A percentile compares a stretch with the other conserved stretches of the same genome.
These are phyloP conservation scores for Capsella bursapastoris DNA, from an alignment of 345 rosid species.

Conservation along the genomic window DNA sequence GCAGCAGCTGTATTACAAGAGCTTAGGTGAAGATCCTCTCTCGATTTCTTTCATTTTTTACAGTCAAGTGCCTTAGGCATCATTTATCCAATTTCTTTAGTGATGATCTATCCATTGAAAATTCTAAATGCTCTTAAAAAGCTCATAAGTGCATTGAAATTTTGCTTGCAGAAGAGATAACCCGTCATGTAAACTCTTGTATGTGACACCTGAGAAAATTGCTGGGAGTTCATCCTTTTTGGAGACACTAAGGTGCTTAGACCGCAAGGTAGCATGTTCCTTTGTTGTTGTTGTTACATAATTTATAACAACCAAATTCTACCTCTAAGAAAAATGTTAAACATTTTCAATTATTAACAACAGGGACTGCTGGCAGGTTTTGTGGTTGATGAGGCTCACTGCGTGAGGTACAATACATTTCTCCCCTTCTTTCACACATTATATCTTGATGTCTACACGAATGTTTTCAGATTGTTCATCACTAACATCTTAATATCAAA, in stretches of 20 bases:
- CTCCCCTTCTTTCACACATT: background rate
- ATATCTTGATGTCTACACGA: conserved; percentile 14
- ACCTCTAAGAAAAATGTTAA: background rate
- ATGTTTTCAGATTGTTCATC: conserved; percentile 1
- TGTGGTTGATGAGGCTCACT: conserved; percentile 93
- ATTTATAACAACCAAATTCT: background rate
- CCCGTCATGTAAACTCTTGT: conserved; percentile 88
- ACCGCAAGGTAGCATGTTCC: conserved; percentile 58
- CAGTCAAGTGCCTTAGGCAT: background rate
- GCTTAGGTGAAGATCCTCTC: conserved; percentile 61
- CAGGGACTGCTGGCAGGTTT: conserved; percentile 83
- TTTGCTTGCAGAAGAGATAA: conserved; percentile 58
- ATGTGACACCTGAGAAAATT: conserved; percentile 91
- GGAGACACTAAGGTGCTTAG: conserved; percentile 63
- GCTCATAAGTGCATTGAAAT: conserved; percentile 23
- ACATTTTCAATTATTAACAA: conserved; percentile 27
- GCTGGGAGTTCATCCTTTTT: conserved; percentile 72
- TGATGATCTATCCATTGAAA: background rate
- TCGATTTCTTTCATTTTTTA: conserved; percentile 11
- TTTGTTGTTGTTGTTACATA: conserved; percentile 16
- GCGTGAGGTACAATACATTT: conserved; percentile 68
- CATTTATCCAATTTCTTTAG: background rate
- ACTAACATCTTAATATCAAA: conserved; percentile 3
- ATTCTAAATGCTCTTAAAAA: background rate
- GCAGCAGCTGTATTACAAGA: conserved; percentile 78